phyloP scores from a whole-genome alignment of 2,329 filamentous ascomycete species.

The Aureobasidium sp. region DNA sequence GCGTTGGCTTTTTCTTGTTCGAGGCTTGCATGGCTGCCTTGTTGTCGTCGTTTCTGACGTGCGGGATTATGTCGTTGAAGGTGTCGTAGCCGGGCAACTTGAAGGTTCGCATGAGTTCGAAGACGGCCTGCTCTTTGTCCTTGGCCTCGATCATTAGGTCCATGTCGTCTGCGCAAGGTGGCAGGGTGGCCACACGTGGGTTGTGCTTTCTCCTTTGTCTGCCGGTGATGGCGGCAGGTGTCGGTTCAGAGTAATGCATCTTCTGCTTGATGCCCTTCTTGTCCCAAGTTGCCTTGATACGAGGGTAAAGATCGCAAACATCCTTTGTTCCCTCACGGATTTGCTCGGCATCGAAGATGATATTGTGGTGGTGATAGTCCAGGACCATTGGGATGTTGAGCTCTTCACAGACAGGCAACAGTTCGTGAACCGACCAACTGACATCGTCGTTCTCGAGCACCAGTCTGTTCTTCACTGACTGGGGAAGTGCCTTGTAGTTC shows the following conservation, averaged over 20 bases:
- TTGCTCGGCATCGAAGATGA: constrained; percentile 67
- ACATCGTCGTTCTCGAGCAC: constrained; percentile 96
- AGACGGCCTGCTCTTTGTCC: constrained; percentile 94
- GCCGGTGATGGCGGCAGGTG: constrained; percentile 66
- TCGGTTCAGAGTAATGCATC: constrained; percentile 92
- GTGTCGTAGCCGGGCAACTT: constrained; percentile 72
- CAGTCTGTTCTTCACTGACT: constrained; percentile 67
- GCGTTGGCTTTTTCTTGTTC: constrained; percentile 34
- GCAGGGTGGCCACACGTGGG: constrained; percentile 68
- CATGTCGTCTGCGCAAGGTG: constrained; percentile 75
- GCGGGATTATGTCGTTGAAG: constrained; percentile 70
- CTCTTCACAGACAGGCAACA: constrained; percentile 85
- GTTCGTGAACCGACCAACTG: constrained; percentile 82
- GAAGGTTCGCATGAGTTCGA: constrained; percentile 85
- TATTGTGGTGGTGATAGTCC: constrained; percentile 94
- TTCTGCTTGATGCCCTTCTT: constrained; percentile 82
- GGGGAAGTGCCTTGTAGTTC: constrained; percentile 62
- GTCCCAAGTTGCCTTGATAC: constrained; percentile 77
- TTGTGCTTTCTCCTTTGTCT: constrained; percentile 80
- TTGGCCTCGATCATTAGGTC: constrained; percentile 99
- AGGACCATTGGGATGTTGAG: constrained; percentile 89
- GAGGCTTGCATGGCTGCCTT: constrained; percentile 36
- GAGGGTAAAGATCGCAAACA: constrained; percentile 65
- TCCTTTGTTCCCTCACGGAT: constrained; percentile 79
- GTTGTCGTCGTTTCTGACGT: constrained; percentile 71